A percentile compares a stretch with the other conserved stretches of the same genome.
These are phyloP conservation scores for Leptodontidium sp. DNA, from an alignment of 2,329 filamentous ascomycete genomes.

Conservation along the genomic window DNA sequence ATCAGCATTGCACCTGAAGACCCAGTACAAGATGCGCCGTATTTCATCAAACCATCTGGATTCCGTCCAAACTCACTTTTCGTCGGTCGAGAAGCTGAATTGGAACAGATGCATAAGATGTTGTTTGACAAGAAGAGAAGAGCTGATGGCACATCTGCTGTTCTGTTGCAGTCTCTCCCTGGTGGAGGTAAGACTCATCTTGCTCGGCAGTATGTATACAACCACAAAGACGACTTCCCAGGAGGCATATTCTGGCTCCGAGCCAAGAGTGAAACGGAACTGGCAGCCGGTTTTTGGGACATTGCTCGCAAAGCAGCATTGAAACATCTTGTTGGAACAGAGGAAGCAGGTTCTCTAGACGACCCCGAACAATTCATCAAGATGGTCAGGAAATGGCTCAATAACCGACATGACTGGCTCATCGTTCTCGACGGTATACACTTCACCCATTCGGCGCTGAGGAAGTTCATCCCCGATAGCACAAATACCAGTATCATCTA, in stretches of 20 bases:
- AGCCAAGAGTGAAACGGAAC: constrained; percentile 65
- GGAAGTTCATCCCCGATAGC: constrained; percentile 70
- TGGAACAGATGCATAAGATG: constrained; percentile 65
- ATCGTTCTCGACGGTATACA: constrained; percentile 72
- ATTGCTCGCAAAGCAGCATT: constrained; percentile 66
- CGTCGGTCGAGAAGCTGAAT: constrained; percentile 65
- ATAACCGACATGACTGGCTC: constrained; percentile 68
- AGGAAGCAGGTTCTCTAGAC: constrained; percentile 40
- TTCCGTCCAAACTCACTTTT: constrained; percentile 71
- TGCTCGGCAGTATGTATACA: constrained; percentile 71
- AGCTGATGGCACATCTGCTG: constrained; percentile 65
- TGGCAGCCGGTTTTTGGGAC: constrained; percentile 70
- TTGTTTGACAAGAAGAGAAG: constrained; percentile 64
- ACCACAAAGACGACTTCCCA: constrained; percentile 64
- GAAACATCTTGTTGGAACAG: constrained; percentile 45
- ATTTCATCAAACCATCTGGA: constrained; percentile 59
- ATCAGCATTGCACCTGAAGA: constrained; percentile 40
- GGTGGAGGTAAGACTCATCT: constrained; percentile 76
- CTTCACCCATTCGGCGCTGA: constrained; percentile 64
- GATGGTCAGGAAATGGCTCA: constrained; percentile 68
- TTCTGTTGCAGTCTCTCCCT: constrained; percentile 69
- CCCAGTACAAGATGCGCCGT: constrained; percentile 31
- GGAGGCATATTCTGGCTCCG: constrained; percentile 77
- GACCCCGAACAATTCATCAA: constrained; percentile 59
- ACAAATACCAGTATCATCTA: constrained; percentile 71